Conservation (phyloP, 441 rosid genomes). For the Flueggea neowawraea region DNA sequence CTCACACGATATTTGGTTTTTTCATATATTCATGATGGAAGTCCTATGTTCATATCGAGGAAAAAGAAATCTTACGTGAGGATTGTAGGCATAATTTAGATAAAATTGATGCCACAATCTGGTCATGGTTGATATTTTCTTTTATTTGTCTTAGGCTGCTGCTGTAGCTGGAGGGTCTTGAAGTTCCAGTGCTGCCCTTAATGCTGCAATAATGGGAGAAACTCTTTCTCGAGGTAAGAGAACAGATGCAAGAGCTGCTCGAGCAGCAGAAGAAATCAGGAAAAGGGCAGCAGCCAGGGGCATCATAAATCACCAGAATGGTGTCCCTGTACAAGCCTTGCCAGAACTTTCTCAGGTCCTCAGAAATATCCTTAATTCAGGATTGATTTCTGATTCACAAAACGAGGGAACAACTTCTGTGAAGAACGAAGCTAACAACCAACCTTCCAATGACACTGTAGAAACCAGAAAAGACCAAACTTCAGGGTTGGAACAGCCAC, state of each 20-base stretch:
- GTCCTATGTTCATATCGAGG: too few relatives aligned
- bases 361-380: slow-evolving; percentile 51
- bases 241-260: slow-evolving; percentile 94
- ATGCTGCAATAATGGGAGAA: slow-evolving; percentile 66
- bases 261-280: slow-evolving; percentile 95
- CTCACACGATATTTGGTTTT: too few relatives aligned
- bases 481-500: slow-evolving; percentile 42
- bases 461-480: slow-evolving; percentile 31
- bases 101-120: too few relatives aligned
- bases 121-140: slow-evolving; percentile 32
- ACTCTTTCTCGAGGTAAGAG: slow-evolving; percentile 82
- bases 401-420: slow-evolving; percentile 32
- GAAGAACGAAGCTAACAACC: slow-evolving; percentile 51
- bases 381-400: slow-evolving; percentile 42
- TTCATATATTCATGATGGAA: too few relatives aligned
- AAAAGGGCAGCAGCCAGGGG: slow-evolving; percentile 98
- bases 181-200: slow-evolving; percentile 48
- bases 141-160: slow-evolving; percentile 91
- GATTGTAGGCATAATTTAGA: too few relatives aligned
- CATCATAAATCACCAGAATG: slow-evolving; percentile 61
- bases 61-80: too few relatives aligned
- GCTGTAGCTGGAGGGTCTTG: slow-evolving; percentile 72
- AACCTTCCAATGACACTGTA: slow-evolving; percentile 29
- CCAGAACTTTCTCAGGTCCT: slow-evolving; percentile 77
- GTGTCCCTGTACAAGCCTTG: slow-evolving; percentile 77